phyloP scores from a whole-genome alignment of 176 grass and related monocot genomes.

The Oryza nivara region DNA sequence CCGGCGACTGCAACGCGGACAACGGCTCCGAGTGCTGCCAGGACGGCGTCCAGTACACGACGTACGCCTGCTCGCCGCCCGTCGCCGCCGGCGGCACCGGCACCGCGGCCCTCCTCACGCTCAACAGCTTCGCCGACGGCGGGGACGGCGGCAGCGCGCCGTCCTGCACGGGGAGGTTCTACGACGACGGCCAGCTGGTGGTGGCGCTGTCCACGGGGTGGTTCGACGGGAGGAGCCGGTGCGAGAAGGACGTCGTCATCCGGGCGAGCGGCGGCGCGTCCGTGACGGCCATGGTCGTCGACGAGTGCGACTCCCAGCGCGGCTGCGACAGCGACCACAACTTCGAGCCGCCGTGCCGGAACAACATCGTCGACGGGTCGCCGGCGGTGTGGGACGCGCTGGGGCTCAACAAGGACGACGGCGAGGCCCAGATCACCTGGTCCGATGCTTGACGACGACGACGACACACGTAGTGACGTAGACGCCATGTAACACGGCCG shows the following conservation, averaged over 20 bases:
- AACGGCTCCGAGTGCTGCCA: constrained; percentile 56
- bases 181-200: constrained; percentile 48
- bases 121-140: constrained; percentile 59
- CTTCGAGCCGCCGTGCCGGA: constrained; percentile 58
- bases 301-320: constrained; percentile 61
- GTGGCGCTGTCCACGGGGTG: constrained; percentile 65
- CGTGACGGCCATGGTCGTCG: constrained; percentile 63
- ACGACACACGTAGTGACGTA: too few relatives aligned
- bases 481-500: too few relatives aligned
- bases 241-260: constrained; percentile 32
- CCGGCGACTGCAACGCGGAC: constrained; percentile 41
- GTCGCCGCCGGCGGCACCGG: constrained; percentile 45
- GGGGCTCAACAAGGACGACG: constrained; percentile 36
- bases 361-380: constrained; percentile 50
- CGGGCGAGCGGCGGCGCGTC: constrained; percentile 23
- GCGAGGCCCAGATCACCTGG: constrained; percentile 37
- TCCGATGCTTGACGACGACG: constrained; percentile 21
- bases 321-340: constrained; percentile 55
- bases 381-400: constrained; percentile 51
- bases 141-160: constrained; percentile 47
- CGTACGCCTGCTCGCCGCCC: constrained; percentile 16
- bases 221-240: constrained; percentile 49
- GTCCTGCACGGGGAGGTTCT: constrained; percentile 17
- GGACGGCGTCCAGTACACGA: too few relatives aligned
- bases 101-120: constrained; percentile 32